Evolutionary conservation across 805 yeast species (phyloP).

Genomic region (Candida morakotiae): DNA sequence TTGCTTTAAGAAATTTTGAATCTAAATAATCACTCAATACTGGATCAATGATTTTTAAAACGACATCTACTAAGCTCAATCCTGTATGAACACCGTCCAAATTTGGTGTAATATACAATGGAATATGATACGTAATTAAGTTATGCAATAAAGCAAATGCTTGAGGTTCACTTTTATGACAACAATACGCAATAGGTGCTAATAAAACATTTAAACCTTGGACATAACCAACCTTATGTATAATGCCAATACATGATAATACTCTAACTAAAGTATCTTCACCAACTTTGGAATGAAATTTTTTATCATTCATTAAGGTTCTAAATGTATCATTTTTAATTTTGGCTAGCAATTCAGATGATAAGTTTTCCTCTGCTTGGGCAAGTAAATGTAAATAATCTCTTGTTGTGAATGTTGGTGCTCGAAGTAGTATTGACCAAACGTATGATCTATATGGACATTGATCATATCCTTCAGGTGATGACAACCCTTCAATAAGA

Average conservation of each 20-base stretch:
- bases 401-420: constrained; percentile 52
- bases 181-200: constrained; percentile 76
- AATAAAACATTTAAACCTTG: constrained; percentile 87
- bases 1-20: constrained; percentile 70
- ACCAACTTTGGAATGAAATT: constrained; percentile 61
- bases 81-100: constrained; percentile 82
- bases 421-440: constrained; percentile 74
- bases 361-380: constrained; percentile 45
- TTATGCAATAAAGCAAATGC: constrained; percentile 71
- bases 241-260: constrained; percentile 67
- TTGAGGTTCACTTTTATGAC: constrained; percentile 74
- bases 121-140: constrained; percentile 61
- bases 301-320: constrained; percentile 70
- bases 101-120: constrained; percentile 73
- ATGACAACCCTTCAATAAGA: constrained; percentile 36
- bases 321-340: constrained; percentile 84
- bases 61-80: constrained; percentile 64
- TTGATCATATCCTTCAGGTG: constrained; percentile 43
- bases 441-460: constrained; percentile 71
- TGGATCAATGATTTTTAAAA: constrained; percentile 69
- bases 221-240: constrained; percentile 54
- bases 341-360: constrained; percentile 56
- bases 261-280: constrained; percentile 67
- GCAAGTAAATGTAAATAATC: constrained; percentile 51
- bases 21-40: constrained; percentile 56